Percentiles rank a stretch among this genome's conserved stretches.
These are phyloP conservation scores for Leccinum griseonigrum DNA, from an alignment of 1,284 basidiomycete genomes.

Conservation along the genomic window DNA sequence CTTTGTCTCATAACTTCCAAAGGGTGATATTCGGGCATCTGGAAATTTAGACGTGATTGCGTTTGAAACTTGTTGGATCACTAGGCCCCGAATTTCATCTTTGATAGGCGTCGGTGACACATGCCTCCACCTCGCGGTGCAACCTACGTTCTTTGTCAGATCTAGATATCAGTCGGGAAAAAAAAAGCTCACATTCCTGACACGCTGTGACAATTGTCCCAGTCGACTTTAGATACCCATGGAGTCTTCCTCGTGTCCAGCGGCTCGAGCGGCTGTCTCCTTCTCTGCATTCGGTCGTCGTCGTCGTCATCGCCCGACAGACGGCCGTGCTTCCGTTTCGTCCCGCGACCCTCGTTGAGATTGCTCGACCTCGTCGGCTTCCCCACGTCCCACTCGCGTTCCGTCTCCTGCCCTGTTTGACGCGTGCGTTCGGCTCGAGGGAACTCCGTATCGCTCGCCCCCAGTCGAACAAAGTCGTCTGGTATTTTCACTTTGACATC, in stretches of 20 bases:
- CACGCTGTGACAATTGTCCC: constrained; percentile 75
- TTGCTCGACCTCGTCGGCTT: constrained; percentile 27
- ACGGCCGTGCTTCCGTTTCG: constrained; percentile 45
- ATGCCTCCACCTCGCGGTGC: constrained; percentile 83
- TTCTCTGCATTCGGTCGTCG: constrained; percentile 39
- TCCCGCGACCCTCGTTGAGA: constrained; percentile 27
- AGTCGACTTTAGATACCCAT: constrained; percentile 78
- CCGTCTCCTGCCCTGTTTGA: constrained; percentile 31
- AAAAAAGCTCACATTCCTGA: constrained; percentile 63
- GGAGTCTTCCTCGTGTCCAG: constrained; percentile 67
- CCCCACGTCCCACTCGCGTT: constrained; percentile 45
- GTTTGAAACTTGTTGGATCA: constrained; percentile 73
- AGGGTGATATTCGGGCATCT: constrained; percentile 82
- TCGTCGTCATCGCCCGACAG: constrained; percentile 38
- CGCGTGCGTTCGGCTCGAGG: constrained; percentile 20
- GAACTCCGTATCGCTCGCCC: constrained; percentile 34
- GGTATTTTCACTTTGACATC: constrained; percentile 10
- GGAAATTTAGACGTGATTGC: constrained; percentile 68
- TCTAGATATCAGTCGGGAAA: not conserved
- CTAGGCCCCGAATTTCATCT: constrained; percentile 78
- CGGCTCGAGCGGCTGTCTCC: constrained; percentile 47
- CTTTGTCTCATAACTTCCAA: constrained; percentile 93
- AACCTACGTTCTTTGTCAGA: constrained; percentile 47
- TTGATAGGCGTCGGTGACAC: constrained; percentile 82
- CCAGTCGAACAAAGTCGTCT: constrained; percentile 65